phyloP scores from a whole-genome alignment of 768 basidiomycete species.

The Macrolepiota fuliginosa region DNA sequence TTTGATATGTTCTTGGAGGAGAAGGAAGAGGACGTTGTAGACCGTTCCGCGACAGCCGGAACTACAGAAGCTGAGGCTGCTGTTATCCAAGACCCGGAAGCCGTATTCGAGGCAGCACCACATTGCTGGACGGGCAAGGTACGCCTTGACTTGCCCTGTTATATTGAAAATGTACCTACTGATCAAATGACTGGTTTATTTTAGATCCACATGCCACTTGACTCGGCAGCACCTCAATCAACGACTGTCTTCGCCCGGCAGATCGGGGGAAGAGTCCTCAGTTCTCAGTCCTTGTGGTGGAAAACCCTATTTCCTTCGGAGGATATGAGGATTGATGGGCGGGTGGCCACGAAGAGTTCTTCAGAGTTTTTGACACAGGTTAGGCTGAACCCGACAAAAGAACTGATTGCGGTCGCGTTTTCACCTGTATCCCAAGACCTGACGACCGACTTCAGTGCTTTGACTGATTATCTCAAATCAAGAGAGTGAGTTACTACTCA shows the following conservation, averaged over 20 bases:
- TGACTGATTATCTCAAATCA: slow-evolving; percentile 64
- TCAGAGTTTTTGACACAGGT: slow-evolving; percentile 77
- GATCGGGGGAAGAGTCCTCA: slow-evolving; percentile 69
- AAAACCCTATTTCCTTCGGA: slow-evolving; percentile 70
- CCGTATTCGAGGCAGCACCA: slow-evolving; percentile 40
- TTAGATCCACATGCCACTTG: slow-evolving; percentile 79
- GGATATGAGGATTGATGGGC: slow-evolving; percentile 75
- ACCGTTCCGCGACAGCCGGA: slow-evolving; percentile 19
- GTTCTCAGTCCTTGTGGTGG: slow-evolving; percentile 64
- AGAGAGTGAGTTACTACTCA: slow-evolving; percentile 53
- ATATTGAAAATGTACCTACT: slow-evolving; percentile 11
- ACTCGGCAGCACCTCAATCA: slow-evolving; percentile 66
- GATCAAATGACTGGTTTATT: slow-evolving; percentile 9
- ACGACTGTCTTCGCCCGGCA: slow-evolving; percentile 71
- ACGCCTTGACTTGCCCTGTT: slow-evolving; percentile 19
- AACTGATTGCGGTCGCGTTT: slow-evolving; percentile 77
- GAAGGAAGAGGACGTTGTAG: slow-evolving; percentile 41
- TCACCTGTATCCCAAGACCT: slow-evolving; percentile 45
- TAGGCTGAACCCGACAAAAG: slow-evolving; percentile 72
- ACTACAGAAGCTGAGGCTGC: slow-evolving; percentile 9
- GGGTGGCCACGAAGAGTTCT: slow-evolving; percentile 76
- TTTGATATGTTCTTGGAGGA: slow-evolving; percentile 85
- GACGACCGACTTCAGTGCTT: slow-evolving; percentile 52
- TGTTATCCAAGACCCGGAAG: slow-evolving; percentile 30
- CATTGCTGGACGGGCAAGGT: slow-evolving; percentile 79